These are phyloP conservation scores for Aspergillus viridinutans DNA, from an alignment of 2,329 filamentous ascomycete genomes.

Conservation along the genomic window DNA sequence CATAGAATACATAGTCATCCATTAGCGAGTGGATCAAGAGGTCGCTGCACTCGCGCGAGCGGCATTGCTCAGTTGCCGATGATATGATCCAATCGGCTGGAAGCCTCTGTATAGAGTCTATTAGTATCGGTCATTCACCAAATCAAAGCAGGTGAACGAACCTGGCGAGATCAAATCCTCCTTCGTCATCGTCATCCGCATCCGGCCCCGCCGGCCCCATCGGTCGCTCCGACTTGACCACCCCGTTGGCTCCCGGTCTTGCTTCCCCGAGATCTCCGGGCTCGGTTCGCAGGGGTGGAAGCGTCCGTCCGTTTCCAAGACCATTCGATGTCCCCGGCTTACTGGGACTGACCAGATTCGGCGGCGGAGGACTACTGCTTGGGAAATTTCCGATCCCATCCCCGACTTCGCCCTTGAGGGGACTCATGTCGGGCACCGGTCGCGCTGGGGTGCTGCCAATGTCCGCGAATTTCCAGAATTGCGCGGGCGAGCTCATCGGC, in stretches of 20 bases:
- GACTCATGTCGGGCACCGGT: slow-evolving; percentile 43
- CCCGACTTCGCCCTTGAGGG: slow-evolving; percentile 41
- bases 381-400: slow-evolving; percentile 37
- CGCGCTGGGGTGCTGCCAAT: slow-evolving; percentile 45
- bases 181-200: slow-evolving; percentile 36
- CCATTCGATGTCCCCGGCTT: slow-evolving; percentile 37
- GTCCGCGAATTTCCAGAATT: slow-evolving; percentile 49
- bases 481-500: slow-evolving; percentile 48
- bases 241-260: slow-evolving; percentile 22
- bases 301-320: slow-evolving; percentile 24
- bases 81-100: slow-evolving; percentile 46
- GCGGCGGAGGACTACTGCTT: slow-evolving; percentile 47
- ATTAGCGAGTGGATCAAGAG: slow-evolving; percentile 14
- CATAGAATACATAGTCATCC: not conserved
- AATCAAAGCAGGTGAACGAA: slow-evolving; percentile 21
- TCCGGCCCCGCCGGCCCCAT: slow-evolving; percentile 8
- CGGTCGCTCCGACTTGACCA: slow-evolving; percentile 7
- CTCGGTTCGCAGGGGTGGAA: slow-evolving; percentile 25
- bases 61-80: slow-evolving; percentile 40
- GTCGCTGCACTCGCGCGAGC: slow-evolving; percentile 33
- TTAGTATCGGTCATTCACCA: not conserved
- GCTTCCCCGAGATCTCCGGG: not conserved
- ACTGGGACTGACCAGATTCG: slow-evolving; percentile 43
- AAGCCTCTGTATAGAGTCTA: slow-evolving; percentile 36
- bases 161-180: slow-evolving; percentile 46